Base-by-base conservation (phyloP, 306 rosid genomes). In the Vigna unguiculata region DNA sequence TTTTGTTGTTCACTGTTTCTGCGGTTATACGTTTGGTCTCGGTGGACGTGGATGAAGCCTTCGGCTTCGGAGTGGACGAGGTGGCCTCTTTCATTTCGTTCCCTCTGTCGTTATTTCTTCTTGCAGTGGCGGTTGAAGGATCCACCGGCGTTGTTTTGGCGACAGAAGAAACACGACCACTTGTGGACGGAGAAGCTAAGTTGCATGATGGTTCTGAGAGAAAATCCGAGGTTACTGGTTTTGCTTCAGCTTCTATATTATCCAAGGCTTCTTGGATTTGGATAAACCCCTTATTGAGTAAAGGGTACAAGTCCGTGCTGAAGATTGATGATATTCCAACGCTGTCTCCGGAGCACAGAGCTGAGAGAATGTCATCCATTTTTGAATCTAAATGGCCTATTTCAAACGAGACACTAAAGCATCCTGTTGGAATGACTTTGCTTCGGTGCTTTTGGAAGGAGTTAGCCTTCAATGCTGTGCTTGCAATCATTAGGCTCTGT, bases 301-400 rank as follows among this genome's bases (percentile, higher is more conserved):
- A 85, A 84, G 97, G 97, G 47, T 85, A 88, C 84, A 87, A 75
- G 32, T 72, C 90, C 0, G 88, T 93, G 0, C 53, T 92, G 28
- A 87, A 72, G 52, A 59, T 84, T 2, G 93, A 92, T 34, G 87
- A 92, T 11, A 62, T 92, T 36, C 97, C 97, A 4, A 54, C 60
- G 2, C 93, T 92, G 66, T 87, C 96, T 0, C 89, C 90, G 0
- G 84, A 87, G 6, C 92, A 90, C 9, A 85, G 83, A 69, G 96
- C 93, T 20, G 90, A 82, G 64, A 78, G 38, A 54, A 81, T 88
- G 88, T 84, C 86, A 8, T 57, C 20, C 7, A 30, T 87, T 8
- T 92, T 92, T 51, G 91, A 85, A 58, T 78, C 89, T 1, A 87
- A 86, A 17, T 92, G 97, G 97, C 93, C 92, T 10, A 81, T 84